These are phyloP conservation scores for Leishmania major DNA, from an alignment of 208 protist genomes.

Conservation along the genomic window DNA sequence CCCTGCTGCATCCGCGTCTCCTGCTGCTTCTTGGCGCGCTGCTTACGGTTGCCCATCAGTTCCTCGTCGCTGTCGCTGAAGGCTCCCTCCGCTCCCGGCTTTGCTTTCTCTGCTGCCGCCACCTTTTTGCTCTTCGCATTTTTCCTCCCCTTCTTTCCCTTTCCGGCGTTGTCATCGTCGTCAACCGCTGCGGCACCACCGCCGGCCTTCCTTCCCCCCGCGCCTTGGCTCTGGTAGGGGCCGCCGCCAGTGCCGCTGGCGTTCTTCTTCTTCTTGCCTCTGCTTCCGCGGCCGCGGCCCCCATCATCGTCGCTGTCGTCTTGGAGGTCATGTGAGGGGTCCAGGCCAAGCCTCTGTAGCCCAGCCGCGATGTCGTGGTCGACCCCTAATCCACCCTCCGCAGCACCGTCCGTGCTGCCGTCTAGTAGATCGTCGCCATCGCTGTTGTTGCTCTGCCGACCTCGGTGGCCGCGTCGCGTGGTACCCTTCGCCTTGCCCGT, in stretches of 20 bases:
- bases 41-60: slow-evolving; percentile 71
- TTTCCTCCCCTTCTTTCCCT: slow-evolving; percentile 40
- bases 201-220: not conserved
- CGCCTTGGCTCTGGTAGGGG: not conserved
- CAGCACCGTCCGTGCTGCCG: not conserved
- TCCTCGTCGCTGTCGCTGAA: slow-evolving; percentile 75
- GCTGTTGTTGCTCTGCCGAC: not conserved
- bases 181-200: slow-evolving; percentile 8
- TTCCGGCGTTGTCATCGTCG: slow-evolving; percentile 25
- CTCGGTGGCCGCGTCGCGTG: not conserved
- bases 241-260: not conserved
- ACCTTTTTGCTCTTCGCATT: slow-evolving; percentile 37
- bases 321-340: slow-evolving; percentile 21
- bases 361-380: slow-evolving; percentile 19
- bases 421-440: not conserved
- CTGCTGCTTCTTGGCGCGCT: slow-evolving; percentile 58
- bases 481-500: not conserved
- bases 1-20: slow-evolving; percentile 28
- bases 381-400: slow-evolving; percentile 1
- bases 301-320: slow-evolving; percentile 23
- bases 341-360: slow-evolving; percentile 35
- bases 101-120: slow-evolving; percentile 14
- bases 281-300: slow-evolving; percentile 21
- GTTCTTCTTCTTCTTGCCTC: slow-evolving; percentile 37
- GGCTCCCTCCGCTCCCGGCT: slow-evolving; percentile 22